Evolutionary conservation across 140 eudicot genomes (phyloP).

Genomic region (Ambrosia hybrid): DNA sequence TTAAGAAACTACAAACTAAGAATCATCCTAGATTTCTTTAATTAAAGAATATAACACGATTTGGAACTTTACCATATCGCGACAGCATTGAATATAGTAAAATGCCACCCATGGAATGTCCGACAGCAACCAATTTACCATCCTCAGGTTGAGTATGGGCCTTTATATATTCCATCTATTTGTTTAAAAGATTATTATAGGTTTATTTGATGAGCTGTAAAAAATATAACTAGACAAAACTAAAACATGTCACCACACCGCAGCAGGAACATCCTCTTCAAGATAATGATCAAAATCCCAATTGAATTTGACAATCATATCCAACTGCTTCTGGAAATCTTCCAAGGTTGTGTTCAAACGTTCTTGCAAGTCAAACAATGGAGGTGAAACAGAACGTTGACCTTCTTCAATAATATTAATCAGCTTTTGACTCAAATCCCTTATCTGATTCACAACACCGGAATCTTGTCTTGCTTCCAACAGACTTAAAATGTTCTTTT

Average conservation of each 20-base stretch:
- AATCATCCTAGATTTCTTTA: not conserved
- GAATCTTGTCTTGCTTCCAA: conserved; percentile 67
- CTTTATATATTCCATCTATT: conserved; percentile 83
- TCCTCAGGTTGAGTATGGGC: conserved; percentile 67
- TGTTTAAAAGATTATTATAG: conserved; percentile 6
- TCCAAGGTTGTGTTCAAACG: conserved; percentile 69
- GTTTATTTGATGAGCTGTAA: not conserved
- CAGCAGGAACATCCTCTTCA: conserved; percentile 97
- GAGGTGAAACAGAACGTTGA: conserved; percentile 87
- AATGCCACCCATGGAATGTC: conserved; percentile 99
- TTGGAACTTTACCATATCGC: conserved; percentile 52
- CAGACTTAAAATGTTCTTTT: conserved; percentile 50
- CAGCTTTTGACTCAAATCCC: conserved; percentile 69
- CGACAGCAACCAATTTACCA: conserved; percentile 79
- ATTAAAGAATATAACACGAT: not conserved
- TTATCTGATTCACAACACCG: conserved; percentile 57
- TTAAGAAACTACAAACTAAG: conserved; percentile 1
- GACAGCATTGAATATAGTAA: conserved; percentile 82
- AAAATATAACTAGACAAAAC: not conserved
- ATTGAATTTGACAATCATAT: conserved; percentile 73
- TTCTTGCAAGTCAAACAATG: conserved; percentile 66
- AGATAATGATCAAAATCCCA: conserved; percentile 97
- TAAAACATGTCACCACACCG: conserved; percentile 91
- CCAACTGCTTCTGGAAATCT: conserved; percentile 90
- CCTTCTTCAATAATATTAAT: conserved; percentile 73